Evolutionary conservation across 192 early-diverging fungal genomes (phyloP), one percentile per base, ranked within the genome.

Genomic region (Helicostylum pulchrum): DNA sequence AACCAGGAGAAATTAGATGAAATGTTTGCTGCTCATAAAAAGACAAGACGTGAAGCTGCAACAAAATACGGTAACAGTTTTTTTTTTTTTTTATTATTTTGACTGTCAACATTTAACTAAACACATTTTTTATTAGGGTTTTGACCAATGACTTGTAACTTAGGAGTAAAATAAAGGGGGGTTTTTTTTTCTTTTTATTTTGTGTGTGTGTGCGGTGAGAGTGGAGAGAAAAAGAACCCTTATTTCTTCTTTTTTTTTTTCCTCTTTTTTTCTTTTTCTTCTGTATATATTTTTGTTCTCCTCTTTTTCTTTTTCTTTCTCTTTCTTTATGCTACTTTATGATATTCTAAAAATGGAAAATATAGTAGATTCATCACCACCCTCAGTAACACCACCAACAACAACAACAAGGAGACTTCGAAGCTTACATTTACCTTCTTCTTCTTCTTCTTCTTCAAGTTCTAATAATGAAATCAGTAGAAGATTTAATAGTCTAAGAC

Each of bases 1-100:
- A 87, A 84, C 57, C 83, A 86, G 55, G 70, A 72, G 32, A 78
- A 81, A 47, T 50, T 92, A 32, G 80, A 79, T 21, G 88, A 89
- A 57, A 69, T 75, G 8, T 82, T 82, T 74, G 87, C 88, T 30
- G 75, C 78, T 1, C 79, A 84, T 57, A 76, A 80, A 19, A 79
- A 74, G 31, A 82, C 87, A 11, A 90, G 87, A 48, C 77, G 82
- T 57, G 87, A 85, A 61, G 81, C 88, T 0, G 79, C 80, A 30
- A 73, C 78, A 20, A 86, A 86, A 70, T 92, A 92, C 64, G 90
- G 90, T 67, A 75, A 59, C 20, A 26, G 15, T 12, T n/a, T n/a
- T n/a, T n/a, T n/a, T n/a, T n/a, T n/a, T 49, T 26, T 21, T 45
- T 8, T 59, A 9, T 9, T n/a, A 8, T 14, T 7, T 26, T 43